Evolutionary conservation across 1,284 basidiomycete genomes (phyloP), one percentile per base, ranked within the genome.

Genomic region (Ceratorhiza oryzae-sativae): DNA sequence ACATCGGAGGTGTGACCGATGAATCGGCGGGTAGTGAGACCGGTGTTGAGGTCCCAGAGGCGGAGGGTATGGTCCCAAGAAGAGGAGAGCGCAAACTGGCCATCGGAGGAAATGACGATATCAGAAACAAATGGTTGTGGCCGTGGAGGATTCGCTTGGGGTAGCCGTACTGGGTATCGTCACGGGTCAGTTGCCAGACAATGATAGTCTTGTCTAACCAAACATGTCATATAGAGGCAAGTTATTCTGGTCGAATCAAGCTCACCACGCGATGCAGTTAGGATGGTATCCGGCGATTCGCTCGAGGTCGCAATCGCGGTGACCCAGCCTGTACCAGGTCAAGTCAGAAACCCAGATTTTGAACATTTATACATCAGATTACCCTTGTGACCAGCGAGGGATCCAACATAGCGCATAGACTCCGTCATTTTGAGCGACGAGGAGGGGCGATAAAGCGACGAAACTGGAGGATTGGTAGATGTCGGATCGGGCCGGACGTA

Each of bases 111-210:
- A 82, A 97, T 94, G 80, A 97, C 96, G 78, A 99, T 94, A 83
- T 99, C 97, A 70, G 97, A 99, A 76, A 99, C 97, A 81, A 99
- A 99, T 98, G 96, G 86, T 98, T 98, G 88, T 99, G 97, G 77
- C 97, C 97, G 83, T 95, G 92, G 76, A 99, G 91, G 81, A 98
- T 94, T 80, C 92, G 91, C 87, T 98, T 99, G 76, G 96, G 95
- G 86, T 91, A 96, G 72, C 95, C 95, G 81, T 95, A 96, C 60
- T 80, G 79, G 71, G 88, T 85, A 75, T 99, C 97, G 77, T 97
- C 95, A 77, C 97, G 94, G 77, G 95, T 97, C 79, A 99, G 87
- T 82, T 96, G 92, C 97, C 97, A 99, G 81, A 98, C 95, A 80
- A 99, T 98, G 87, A 99, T 94, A 75, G 95, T 98, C 89, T 98